A percentile compares a stretch with the other conserved stretches of the same genome.
Conservation (phyloP, 768 basidiomycete species). For the Psilocybe tampanensis region DNA sequence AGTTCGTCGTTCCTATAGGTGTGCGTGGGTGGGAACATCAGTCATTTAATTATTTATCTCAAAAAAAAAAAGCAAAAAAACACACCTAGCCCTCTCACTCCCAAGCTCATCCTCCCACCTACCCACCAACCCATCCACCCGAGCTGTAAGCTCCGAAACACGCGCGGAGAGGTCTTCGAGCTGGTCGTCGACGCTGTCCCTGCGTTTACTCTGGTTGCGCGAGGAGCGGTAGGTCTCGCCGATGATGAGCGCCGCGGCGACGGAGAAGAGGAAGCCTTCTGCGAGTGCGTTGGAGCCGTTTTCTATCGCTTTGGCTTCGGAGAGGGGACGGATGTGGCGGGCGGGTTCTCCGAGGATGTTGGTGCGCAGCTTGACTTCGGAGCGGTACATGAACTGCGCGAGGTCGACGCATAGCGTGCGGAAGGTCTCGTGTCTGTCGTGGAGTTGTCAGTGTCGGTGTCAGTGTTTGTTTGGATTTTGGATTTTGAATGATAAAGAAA, state of each 20-base stretch:
- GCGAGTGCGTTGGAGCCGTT: constrained; percentile 85
- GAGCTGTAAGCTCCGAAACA: constrained; percentile 46
- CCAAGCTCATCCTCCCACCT: constrained; percentile 45
- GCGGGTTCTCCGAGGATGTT: constrained; percentile 78
- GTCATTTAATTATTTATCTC: background rate
- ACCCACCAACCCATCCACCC: constrained; percentile 41
- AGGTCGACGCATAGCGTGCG: constrained; percentile 70
- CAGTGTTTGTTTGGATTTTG: no score
- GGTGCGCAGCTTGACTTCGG: constrained; percentile 72
- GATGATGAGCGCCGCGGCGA: constrained; percentile 73
- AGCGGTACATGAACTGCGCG: constrained; percentile 77
- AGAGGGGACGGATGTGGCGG: constrained; percentile 72
- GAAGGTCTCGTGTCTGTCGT: constrained; percentile 65
- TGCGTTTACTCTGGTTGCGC: constrained; percentile 66
- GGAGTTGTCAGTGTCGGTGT: no score
- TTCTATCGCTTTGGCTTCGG: constrained; percentile 79
- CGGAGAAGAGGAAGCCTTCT: constrained; percentile 82
- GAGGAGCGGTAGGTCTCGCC: constrained; percentile 79
- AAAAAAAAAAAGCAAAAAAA: constrained; percentile 11
- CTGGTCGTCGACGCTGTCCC: constrained; percentile 72
- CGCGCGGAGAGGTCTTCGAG: constrained; percentile 57
- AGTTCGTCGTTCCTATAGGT: constrained; percentile 62
- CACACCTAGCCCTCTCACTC: constrained; percentile 50
- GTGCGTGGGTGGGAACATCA: background rate
- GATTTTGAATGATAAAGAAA: background rate